Evolutionary conservation across 257 asterid genomes (phyloP), one percentile per base, ranked within the genome.

Genomic region (Capsicum rhomboideum): DNA sequence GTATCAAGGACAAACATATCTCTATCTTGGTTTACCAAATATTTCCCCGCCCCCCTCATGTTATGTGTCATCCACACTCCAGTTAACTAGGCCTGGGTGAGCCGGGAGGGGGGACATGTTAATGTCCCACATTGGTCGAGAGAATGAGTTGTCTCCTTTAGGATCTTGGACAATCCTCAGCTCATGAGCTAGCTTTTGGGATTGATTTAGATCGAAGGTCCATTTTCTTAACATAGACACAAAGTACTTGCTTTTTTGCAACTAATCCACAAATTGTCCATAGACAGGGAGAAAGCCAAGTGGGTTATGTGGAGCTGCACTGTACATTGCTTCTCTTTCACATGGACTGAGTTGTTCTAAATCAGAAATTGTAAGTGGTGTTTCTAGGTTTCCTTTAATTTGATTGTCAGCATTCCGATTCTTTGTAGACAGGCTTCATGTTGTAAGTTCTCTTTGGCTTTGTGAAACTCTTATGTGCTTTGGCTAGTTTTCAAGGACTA

Each of bases 231-330:
- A 44, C 58, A 74, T 21, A 74, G 40, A 74, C 23, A 46, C 42
- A 66, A 66, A 17, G 31, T 44, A 66, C 75, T 46, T 67, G 18
- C 21, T 20, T 56, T 81, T 44, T 72, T 53, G 34, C 71, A 74
- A 34, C 71, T 74, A 34, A 75, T 75, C 61, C 16, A 29, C 86
- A 67, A 86, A 86, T 85, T 83, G 61, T 72, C 80, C 80, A 79
- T 92, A 96, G 98, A 96, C 98, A 69, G 99, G 99, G 82, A 94
- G 98, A 89, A 96, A 96, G 85, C 99, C 98, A 18, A 93, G 97
- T 91, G 99, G 98, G 75, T 85, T 94, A 80, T 96, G 98, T 87
- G 98, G 99, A 83, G 98, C 98, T 90, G 97, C 99, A 10, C 88
- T 96, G 52, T 96, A 93, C 87, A 89, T 94, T 85, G 90, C 99